Base-by-base conservation (phyloP, 768 basidiomycete species). In the Rhodocollybia butyracea region DNA sequence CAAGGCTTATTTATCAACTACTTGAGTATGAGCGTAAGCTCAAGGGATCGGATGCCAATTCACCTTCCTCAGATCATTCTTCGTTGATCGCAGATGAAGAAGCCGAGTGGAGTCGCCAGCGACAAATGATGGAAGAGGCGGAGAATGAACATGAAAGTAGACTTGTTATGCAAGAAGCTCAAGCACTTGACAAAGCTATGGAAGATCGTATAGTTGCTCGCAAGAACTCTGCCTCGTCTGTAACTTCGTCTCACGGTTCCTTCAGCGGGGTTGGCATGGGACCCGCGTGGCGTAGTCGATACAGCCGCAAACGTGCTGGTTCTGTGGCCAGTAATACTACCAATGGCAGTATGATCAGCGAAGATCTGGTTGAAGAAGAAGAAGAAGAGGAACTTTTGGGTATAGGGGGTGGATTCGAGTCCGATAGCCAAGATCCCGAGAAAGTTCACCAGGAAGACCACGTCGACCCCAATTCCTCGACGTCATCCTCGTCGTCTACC, bases 1-100 rank as follows among this genome's bases (percentile, higher is more conserved):
- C 61, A 63, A 93, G 92, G 56, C 84, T 95, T 68, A 94, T 95
- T 73, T 94, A 94, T 78, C 93, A 95, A 73, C 77, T 96, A 42
- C 76, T 93, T 63, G 94, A 95, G 68, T 96, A 94, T 70, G 92
- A 94, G 69, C 88, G 91, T 59, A 79, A 77, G 48, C 73, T 91
- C 54, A 81, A 79, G 61, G 72, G 77, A 39, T 78, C 76, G 53
- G 69, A 71, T 55, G 63, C 67, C 21, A 84, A 83, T 4, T 79
- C 79, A 47, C 76, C 71, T 17, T 64, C 70, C 42, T 88, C 83
- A 41, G 86, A 85, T 58, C 70, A 67, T 17, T 80, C 83, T 36
- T 82, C 80, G 24, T 70, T 73, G 26, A 62, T 73, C 38, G 80
- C 78, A 29, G 83, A 85, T 24, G 87, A 89, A 32, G 87, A 88